Evolutionary conservation across 768 basidiomycete genomes (phyloP).

Genomic region (Cyclocybe cylindracea): DNA sequence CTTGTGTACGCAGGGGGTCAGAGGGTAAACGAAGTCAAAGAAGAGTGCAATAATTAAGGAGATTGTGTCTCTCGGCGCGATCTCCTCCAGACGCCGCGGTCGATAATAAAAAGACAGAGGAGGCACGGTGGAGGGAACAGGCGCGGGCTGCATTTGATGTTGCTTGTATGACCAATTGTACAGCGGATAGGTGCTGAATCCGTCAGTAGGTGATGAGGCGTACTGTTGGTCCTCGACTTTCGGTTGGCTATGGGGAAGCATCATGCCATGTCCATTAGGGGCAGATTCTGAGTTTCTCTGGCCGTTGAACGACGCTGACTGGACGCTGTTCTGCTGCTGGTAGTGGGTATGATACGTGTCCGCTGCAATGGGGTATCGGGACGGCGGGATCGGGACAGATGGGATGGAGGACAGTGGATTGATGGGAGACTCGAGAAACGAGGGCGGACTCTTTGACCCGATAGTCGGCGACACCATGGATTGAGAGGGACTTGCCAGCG

Average conservation of each 20-base stretch:
- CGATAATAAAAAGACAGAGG: constrained; percentile 76
- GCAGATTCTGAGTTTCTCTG: constrained; percentile 37
- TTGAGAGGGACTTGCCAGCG: constrained; percentile 50
- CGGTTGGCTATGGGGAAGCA: constrained; percentile 34
- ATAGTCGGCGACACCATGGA: constrained; percentile 46
- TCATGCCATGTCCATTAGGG: constrained; percentile 30
- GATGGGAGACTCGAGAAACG: constrained; percentile 56
- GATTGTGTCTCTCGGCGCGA: constrained; percentile 81
- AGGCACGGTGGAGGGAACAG: constrained; percentile 49
- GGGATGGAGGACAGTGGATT: constrained; percentile 40
- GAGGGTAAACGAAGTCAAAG: constrained; percentile 91
- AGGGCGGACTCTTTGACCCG: constrained; percentile 43
- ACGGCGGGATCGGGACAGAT: constrained; percentile 55
- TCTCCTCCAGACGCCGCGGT: constrained; percentile 77
- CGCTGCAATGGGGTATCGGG: constrained; percentile 69
- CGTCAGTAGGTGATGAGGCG: constrained; percentile 44
- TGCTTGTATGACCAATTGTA: constrained; percentile 76
- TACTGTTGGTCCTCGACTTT: constrained; percentile 48
- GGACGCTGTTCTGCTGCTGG: constrained; percentile 35
- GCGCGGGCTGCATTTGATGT: constrained; percentile 45
- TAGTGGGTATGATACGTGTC: constrained; percentile 67
- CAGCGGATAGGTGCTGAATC: constrained; percentile 63
- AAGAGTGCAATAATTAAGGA: constrained; percentile 84
- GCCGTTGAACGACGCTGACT: constrained; percentile 40
- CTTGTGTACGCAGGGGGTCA: constrained; percentile 90